Base-by-base conservation (phyloP, 768 basidiomycete species). In the Kondoa malvinella region DNA sequence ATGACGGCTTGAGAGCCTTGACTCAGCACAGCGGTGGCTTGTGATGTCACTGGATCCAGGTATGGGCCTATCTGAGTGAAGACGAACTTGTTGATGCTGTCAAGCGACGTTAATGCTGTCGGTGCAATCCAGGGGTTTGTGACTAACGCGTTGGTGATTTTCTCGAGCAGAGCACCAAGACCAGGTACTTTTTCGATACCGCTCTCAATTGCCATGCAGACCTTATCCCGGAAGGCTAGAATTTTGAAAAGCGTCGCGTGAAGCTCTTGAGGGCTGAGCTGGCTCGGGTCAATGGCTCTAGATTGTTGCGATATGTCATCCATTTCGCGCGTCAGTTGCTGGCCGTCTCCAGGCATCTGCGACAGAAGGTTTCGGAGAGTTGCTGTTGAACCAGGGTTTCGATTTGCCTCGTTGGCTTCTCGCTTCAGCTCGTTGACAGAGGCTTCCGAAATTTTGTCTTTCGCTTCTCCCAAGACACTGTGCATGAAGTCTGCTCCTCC, bases 251-350 rank as follows among this genome's bases (percentile, higher is more conserved):
- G 78, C 1, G 85, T 83, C 1, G 82, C 78, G 76, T 92, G 89
- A 63, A 94, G 72, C 76, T 96, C 89, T 77, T 92, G 88, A 2
- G 92, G 90, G 64, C 78, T 84, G 89, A 96, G 88, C 21, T 87
- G 83, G 69, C 85, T 83, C 0, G 91, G 87, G 65, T 79, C 75
- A 16, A 80, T 78, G 60, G 74, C 71, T 0, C 83, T 82, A 16
- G 87, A 78, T 64, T 87, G 86, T 26, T 83, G 81, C 73, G 88
- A 82, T 68, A 92, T 82, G 40, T 81, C 80, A 34, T 88, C 64
- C 73, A 75, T 72, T 29, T 74, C 74, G 59, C 73, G 67, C 16
- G 63, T 65, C 2, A 73, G 69, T 17, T 67, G 61, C 31, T 61
- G 64, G 0, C 77, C 76, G 1, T 84, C 85, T 0, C 82, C 86